Evolutionary conservation across 306 rosid species (phyloP), one percentile per base, ranked within the genome.

Genomic region (Sesbania bispinosa): DNA sequence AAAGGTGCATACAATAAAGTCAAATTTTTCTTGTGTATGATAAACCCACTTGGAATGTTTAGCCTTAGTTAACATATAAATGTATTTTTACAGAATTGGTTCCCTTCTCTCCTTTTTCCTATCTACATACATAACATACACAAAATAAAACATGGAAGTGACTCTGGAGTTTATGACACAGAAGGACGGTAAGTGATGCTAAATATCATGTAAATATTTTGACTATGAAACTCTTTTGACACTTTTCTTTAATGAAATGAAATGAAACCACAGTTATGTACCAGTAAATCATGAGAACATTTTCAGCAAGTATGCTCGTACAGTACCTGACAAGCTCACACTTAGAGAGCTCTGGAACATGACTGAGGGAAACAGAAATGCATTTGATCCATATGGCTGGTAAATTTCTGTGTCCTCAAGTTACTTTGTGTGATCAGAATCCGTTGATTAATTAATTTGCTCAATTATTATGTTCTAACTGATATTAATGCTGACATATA

Each of bases 121-220:
- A n/a, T n/a, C n/a, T n/a, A n/a, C n/a, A n/a, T n/a, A n/a, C n/a
- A n/a, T n/a, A n/a, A n/a, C n/a, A n/a, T n/a, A n/a, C n/a, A n/a
- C n/a, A n/a, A n/a, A 71, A n/a, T n/a, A n/a, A n/a, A n/a, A n/a
- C n/a, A n/a, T n/a, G n/a, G n/a, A n/a, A n/a, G n/a, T n/a, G n/a
- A n/a, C n/a, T n/a, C n/a, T n/a, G n/a, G n/a, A n/a, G n/a, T n/a
- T 97, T 93, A 90, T 59, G 97, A 93, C 86, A 87, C 94, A 1
- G 96, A 90, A 80, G 96, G 97, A 83, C 83, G 96, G 98, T 88
- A 38, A 45, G n/a, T n/a, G n/a, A n/a, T n/a, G n/a, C n/a, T n/a
- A n/a, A n/a, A n/a, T n/a, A 16, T 2, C 9, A 26, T 21, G 1
- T 4, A 7, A 8, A 2, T 18, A 30, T 36, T 41, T 23, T 45